Percentiles rank a stretch among this genome's conserved stretches.
These are phyloP conservation scores for Eutrema japonicum DNA, from an alignment of 345 rosid genomes.

Conservation along the genomic window DNA sequence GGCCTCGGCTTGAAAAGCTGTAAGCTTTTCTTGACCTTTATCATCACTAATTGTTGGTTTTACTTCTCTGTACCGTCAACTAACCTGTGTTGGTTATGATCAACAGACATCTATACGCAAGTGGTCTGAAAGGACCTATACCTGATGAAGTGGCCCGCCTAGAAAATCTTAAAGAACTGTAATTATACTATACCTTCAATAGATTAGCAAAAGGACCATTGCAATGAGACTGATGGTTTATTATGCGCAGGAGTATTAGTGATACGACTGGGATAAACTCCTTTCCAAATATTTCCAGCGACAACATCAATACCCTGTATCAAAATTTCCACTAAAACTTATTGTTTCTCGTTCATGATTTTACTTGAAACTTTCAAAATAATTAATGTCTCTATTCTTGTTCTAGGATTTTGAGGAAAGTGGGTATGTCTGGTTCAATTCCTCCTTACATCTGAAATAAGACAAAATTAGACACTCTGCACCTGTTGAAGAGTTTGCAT, in stretches of 20 bases:
- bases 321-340: not conserved
- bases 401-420: constrained; percentile 42
- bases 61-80: not conserved
- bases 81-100: not conserved
- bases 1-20: constrained; percentile 60
- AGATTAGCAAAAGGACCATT: not conserved
- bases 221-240: not conserved
- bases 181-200: not conserved
- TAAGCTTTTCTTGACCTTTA: constrained; percentile 43
- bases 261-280: constrained; percentile 46
- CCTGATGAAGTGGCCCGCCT: constrained; percentile 46
- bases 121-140: constrained; percentile 57
- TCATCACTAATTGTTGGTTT: not conserved
- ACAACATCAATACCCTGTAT: constrained; percentile 18
- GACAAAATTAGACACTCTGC: not conserved
- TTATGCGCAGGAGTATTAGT: constrained; percentile 53
- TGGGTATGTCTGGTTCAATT: constrained; percentile 31
- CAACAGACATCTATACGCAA: constrained; percentile 48
- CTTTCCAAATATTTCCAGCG: constrained; percentile 47
- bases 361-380: not conserved
- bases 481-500: not conserved
- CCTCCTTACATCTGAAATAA: constrained; percentile 32
- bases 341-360: not conserved
- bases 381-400: not conserved
- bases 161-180: constrained; percentile 45